A percentile compares a stretch with the other conserved stretches of the same genome.
Conservation (phyloP, 257 asterid genomes). For the Verbascum thapsus region DNA sequence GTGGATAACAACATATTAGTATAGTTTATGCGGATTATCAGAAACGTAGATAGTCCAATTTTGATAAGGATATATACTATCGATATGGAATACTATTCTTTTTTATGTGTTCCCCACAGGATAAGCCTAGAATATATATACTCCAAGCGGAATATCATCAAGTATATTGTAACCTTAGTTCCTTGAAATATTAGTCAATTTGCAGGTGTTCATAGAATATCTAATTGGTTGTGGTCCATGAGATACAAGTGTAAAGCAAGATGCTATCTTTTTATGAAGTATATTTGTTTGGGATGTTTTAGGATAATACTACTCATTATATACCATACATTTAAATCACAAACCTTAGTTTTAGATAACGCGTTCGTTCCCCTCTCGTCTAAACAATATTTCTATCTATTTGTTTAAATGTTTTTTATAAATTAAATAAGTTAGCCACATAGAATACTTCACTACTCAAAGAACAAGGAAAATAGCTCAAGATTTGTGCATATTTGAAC, state of each 20-base stretch:
- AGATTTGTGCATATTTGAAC: too few relatives aligned
- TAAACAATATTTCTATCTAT: too few relatives aligned
- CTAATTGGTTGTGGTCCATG: slow-evolving; percentile 34
- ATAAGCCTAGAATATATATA: slow-evolving; percentile 23
- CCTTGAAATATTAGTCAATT: slow-evolving; percentile 11
- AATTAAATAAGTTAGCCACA: too few relatives aligned
- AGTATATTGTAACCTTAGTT: background rate
- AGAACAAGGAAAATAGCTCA: too few relatives aligned
- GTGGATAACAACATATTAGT: too few relatives aligned
- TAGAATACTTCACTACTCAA: too few relatives aligned
- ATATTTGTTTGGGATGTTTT: slow-evolving; percentile 27
- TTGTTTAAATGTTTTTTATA: too few relatives aligned
- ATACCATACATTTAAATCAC: slow-evolving; percentile 25
- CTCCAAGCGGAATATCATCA: background rate
- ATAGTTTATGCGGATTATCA: background rate
- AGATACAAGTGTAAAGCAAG: slow-evolving; percentile 34
- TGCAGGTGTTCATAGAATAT: slow-evolving; percentile 2
- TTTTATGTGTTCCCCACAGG: too few relatives aligned
- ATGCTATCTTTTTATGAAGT: slow-evolving; percentile 40
- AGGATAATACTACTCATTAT: slow-evolving; percentile 32
- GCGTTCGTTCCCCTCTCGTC: too few relatives aligned
- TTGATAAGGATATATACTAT: background rate
- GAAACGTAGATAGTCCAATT: background rate
- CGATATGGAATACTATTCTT: too few relatives aligned
- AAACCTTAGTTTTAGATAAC: slow-evolving; percentile 20